phyloP scores from a whole-genome alignment of 2,329 filamentous ascomycete genomes.

The Colletotrichum sidae region DNA sequence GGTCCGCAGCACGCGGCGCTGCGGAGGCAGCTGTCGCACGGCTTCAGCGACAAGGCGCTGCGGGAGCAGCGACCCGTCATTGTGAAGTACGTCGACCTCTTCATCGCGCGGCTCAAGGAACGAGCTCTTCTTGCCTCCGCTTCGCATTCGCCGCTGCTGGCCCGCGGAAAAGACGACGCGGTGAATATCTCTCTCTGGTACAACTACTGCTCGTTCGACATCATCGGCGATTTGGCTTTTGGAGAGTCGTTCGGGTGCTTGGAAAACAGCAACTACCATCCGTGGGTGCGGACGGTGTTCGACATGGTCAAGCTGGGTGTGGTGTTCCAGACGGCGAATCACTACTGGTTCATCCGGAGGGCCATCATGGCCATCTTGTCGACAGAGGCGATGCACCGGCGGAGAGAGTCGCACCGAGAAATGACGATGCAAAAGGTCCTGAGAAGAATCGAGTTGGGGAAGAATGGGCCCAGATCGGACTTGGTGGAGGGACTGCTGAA shows the following conservation, averaged over 20 bases:
- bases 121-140: constrained; percentile 26
- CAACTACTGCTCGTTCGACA: constrained; percentile 45
- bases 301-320: constrained; percentile 8
- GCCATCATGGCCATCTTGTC: constrained; percentile 15
- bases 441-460: constrained; percentile 34
- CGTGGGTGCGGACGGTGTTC: constrained; percentile 32
- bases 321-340: constrained; percentile 21
- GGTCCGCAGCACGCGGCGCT: constrained; percentile 30
- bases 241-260: constrained; percentile 45
- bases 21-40: constrained; percentile 36
- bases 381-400: constrained; percentile 10
- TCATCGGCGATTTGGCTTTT: constrained; percentile 46
- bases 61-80: constrained; percentile 44
- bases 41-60: constrained; percentile 42
- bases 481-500: constrained; percentile 38
- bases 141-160: not conserved
- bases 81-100: constrained; percentile 51
- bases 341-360: constrained; percentile 9
- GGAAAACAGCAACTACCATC: constrained; percentile 34
- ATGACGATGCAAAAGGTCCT: constrained; percentile 29
- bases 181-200: constrained; percentile 43
- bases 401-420: not conserved
- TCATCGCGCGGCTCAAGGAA: constrained; percentile 51
- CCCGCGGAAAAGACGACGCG: not conserved
- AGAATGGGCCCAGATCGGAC: constrained; percentile 18